Conservation (phyloP, 2,329 filamentous ascomycete species). For the Cercospora zeae-maydis region DNA sequence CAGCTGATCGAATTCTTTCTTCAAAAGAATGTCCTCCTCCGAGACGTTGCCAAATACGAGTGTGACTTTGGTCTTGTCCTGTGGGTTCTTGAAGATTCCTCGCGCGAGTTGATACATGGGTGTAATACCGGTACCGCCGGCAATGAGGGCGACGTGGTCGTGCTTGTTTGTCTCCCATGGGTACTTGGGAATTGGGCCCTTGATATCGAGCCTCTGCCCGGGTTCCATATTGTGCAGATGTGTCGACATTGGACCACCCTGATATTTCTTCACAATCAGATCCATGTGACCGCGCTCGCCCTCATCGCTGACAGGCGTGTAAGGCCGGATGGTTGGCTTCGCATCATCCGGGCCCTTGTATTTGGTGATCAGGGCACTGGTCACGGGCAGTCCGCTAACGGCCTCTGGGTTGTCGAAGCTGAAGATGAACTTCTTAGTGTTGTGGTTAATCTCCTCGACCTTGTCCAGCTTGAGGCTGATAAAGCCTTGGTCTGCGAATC, state of each 20-base stretch:
- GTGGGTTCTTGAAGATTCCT: constrained; percentile 90
- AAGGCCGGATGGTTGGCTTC: constrained; percentile 86
- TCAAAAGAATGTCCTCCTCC: constrained; percentile 88
- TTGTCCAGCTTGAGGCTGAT: constrained; percentile 74
- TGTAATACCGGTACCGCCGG: constrained; percentile 95
- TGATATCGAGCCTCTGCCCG: constrained; percentile 81
- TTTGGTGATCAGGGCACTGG: constrained; percentile 87
- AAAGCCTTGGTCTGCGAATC: constrained; percentile 70
- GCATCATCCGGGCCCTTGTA: constrained; percentile 78
- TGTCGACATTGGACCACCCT: constrained; percentile 83
- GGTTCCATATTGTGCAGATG: constrained; percentile 80
- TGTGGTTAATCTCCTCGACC: constrained; percentile 80
- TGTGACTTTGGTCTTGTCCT: constrained; percentile 96
- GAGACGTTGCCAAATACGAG: constrained; percentile 87
- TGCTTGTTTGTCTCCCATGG: constrained; percentile 88
- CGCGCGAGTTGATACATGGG: constrained; percentile 96
- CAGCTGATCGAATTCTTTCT: constrained; percentile 75
- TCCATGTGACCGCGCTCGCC: constrained; percentile 77
- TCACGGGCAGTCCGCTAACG: constrained; percentile 75
- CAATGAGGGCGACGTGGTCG: constrained; percentile 77
- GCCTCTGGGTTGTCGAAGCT: constrained; percentile 77
- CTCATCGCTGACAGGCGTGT: constrained; percentile 88
- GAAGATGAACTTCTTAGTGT: constrained; percentile 91
- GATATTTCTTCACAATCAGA: constrained; percentile 88
- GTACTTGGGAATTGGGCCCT: constrained; percentile 95